Base-by-base conservation (phyloP, 345 rosid species). In the Clausena lansium region DNA sequence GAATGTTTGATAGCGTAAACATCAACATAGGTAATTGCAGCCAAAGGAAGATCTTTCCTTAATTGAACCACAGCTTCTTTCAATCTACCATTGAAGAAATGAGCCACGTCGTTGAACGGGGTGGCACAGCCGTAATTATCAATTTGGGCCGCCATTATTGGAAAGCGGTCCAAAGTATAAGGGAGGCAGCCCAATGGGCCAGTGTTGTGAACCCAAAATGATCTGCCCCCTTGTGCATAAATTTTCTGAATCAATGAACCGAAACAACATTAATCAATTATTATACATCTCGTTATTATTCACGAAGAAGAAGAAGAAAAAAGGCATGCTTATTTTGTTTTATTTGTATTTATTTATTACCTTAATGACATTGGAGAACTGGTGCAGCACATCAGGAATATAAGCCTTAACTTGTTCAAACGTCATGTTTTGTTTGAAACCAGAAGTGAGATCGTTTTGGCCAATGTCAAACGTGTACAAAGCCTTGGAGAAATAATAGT, bases 181-280 rank as follows among this genome's bases (percentile, higher is more conserved):
- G 93, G 87, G 20, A 88, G 76, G 77, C 98, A 93, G 4, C 98
- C 98, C 4, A 90, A 72, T 4, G 97, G 97, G 17, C 88, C 97
- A 5, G 97, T 90, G 73, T 89, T 94, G 79, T 91, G 98, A 54
- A 93, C 82, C 95, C 92, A 93, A 54, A 94, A 93, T 59, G 85
- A 80, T 72, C 95, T 88, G 41, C 94, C 97, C 71, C 96, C 97
- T 84, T 80, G 83, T 50, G 62, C 81, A 71, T 91, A 91, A 58
- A 87, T 68, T 25, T 83, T 30, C 96, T 90, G 86, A 50, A 61
- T 17, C 5, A 15, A 33, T 8, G 15, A 9, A 22, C 6, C 27
- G 1, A 50, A 25, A 25, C 58, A 25, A 15, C 19, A 28, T 28
- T 25, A 19, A 15, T 28, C 2, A 47, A n/a, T n/a, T n/a, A n/a